phyloP scores from a whole-genome alignment of 2,329 filamentous ascomycete species.

The Microdochium nivale region DNA sequence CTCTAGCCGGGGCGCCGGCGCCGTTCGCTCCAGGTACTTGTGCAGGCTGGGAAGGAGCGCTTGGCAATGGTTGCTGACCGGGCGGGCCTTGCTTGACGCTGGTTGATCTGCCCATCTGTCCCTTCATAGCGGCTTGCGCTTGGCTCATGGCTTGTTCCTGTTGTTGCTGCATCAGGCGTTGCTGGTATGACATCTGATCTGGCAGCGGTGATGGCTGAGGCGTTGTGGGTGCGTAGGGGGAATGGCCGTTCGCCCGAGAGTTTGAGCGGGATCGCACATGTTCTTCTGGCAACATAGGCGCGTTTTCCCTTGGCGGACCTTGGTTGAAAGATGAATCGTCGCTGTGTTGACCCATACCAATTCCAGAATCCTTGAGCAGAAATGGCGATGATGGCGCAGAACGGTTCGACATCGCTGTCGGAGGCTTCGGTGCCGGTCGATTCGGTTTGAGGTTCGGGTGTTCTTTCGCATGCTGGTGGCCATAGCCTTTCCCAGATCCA shows the following conservation, averaged over 20 bases:
- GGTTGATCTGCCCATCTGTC: slow-evolving; percentile 61
- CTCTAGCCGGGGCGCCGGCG: slow-evolving; percentile 15
- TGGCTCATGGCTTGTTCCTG: slow-evolving; percentile 78
- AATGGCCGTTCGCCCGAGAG: slow-evolving; percentile 48
- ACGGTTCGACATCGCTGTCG: slow-evolving; percentile 51
- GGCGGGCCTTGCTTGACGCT: slow-evolving; percentile 57
- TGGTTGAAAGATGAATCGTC: slow-evolving; percentile 46
- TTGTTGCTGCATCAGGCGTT: slow-evolving; percentile 66
- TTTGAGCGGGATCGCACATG: slow-evolving; percentile 57
- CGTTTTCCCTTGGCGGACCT: slow-evolving; percentile 40
- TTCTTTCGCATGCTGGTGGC: slow-evolving; percentile 37
- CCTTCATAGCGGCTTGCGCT: slow-evolving; percentile 67
- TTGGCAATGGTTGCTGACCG: slow-evolving; percentile 21
- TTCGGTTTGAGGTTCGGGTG: slow-evolving; percentile 60
- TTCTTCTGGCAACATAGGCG: slow-evolving; percentile 56
- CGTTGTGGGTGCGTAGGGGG: slow-evolving; percentile 39
- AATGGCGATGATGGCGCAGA: slow-evolving; percentile 48
- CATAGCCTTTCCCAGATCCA: slow-evolving; percentile 35
- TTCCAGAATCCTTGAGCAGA: slow-evolving; percentile 52
- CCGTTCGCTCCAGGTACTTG: slow-evolving; percentile 20
- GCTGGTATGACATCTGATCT: slow-evolving; percentile 45
- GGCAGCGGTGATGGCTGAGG: slow-evolving; percentile 28
- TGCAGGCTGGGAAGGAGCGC: slow-evolving; percentile 16
- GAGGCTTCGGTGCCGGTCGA: slow-evolving; percentile 82
- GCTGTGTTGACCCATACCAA: slow-evolving; percentile 48